phyloP scores from a whole-genome alignment of 179 eudicot genomes.

The Drosera spatulata region DNA sequence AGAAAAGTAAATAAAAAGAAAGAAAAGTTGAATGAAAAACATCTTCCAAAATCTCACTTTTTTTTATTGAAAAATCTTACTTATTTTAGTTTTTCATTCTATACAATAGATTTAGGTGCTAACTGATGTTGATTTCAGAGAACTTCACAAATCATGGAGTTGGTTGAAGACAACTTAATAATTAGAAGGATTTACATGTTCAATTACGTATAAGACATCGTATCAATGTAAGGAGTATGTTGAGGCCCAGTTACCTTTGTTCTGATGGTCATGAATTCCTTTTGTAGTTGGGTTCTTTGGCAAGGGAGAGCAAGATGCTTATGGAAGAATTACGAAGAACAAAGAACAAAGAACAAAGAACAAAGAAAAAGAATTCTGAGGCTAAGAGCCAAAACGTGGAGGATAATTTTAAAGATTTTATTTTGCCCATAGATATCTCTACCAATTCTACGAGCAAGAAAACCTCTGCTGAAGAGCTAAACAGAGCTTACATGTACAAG shows the following conservation, averaged over 20 bases:
- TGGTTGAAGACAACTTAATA: too few species aligned
- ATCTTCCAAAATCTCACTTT: too few species aligned
- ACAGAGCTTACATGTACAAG: constrained; percentile 10
- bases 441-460: constrained; percentile 3
- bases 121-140: too few species aligned
- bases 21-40: too few species aligned
- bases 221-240: neutral
- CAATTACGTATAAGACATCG: too few species aligned
- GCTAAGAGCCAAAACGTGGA: constrained; percentile 1
- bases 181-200: too few species aligned
- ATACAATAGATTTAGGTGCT: too few species aligned
- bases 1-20: too few species aligned
- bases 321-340: constrained; percentile 19
- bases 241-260: neutral
- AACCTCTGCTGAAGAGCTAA: constrained; percentile 5
- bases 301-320: constrained; percentile 29
- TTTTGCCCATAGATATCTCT: constrained; percentile 5
- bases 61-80: too few species aligned
- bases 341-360: too few species aligned
- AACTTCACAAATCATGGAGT: too few species aligned
- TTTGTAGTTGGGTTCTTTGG: constrained; percentile 29
- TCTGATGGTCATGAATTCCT: neutral
- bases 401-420: constrained; percentile 1
- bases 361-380: constrained; percentile 8
- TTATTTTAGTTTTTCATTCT: too few species aligned